Base-by-base conservation (phyloP, 2,329 filamentous ascomycete species). In the Neofusicoccum laricinum region DNA sequence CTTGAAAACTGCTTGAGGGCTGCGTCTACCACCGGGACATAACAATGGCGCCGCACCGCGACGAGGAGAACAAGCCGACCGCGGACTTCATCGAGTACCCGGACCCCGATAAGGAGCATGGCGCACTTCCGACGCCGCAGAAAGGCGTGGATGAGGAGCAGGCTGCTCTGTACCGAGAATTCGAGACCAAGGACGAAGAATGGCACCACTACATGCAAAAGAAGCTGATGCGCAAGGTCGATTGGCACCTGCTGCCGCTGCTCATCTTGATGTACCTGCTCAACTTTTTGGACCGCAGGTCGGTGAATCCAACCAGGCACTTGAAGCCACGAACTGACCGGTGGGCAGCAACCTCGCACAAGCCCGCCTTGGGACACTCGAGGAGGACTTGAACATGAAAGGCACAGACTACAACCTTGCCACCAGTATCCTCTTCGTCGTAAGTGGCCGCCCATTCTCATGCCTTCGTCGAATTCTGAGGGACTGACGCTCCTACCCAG, bases 311-410 rank as follows among this genome's bases (percentile, higher is more conserved):
- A n/a, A 38, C 8, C 10, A 8, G 8, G n/a, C 11, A 38, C 30
- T 7, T 3, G 15, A 11, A 21, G 3, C 4, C 32, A 10, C 12
- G 4, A 19, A 21, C 45, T 64, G 12, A 64, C 38, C 4, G 5
- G 4, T 17, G 4, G 6, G 86, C 25, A 92, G 90, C 49, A 92
- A 93, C 70, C 90, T 92, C 66, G 89, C 90, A 43, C 93, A 81
- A 77, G 91, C 83, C 2, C 82, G 82, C 67, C 76, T 76, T 14
- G 69, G 71, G 32, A 67, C 68, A 15, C 61, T 70, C 14, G 67
- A 45, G n/a, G 61, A 48, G 21, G 62, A 66, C 14, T 40, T 66
- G n/a, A 32, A 64, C 6, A 64, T 71, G 64, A 64, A 34, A n/a
- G 85, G 84, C 1, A 84, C 87, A 53, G 78, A 88, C 67, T 89